A percentile compares a stretch with the other conserved stretches of the same genome.
Evolutionary conservation across 2,329 filamentous ascomycete species (phyloP).

Genomic region (Aspergillus awamori): DNA sequence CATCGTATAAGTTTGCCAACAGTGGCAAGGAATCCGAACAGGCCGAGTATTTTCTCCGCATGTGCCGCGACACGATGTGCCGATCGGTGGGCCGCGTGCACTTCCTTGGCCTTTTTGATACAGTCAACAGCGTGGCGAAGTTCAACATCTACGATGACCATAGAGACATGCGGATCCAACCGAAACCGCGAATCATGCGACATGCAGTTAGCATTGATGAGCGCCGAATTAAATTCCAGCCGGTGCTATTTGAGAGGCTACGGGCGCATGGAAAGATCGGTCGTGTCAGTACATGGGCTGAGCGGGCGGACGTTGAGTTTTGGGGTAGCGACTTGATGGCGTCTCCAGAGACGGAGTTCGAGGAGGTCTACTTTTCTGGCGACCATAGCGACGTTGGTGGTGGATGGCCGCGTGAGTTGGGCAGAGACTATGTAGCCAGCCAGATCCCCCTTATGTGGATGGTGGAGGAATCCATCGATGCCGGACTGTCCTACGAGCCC

Average conservation of each 20-base stretch:
- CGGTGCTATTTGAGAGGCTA: conserved; percentile 22
- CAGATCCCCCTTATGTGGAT: conserved; percentile 71
- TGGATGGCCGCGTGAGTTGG: conserved; percentile 61
- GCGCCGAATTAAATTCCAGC: conserved; percentile 54
- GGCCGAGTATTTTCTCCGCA: conserved; percentile 10
- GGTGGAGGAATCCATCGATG: conserved; percentile 62
- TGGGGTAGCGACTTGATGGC: not conserved
- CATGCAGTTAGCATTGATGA: conserved; percentile 60
- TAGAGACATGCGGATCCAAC: conserved; percentile 12
- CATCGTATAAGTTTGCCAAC: conserved; percentile 20
- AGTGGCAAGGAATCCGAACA: conserved; percentile 4
- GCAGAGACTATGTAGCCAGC: conserved; percentile 56
- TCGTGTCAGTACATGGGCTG: conserved; percentile 17
- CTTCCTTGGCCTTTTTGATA: conserved; percentile 32
- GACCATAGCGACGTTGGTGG: conserved; percentile 76
- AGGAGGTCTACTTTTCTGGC: conserved; percentile 73
- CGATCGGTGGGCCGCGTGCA: conserved; percentile 21
- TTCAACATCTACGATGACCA: conserved; percentile 21
- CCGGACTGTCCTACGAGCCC: conserved; percentile 68
- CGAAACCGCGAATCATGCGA: conserved; percentile 51
- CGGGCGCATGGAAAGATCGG: not conserved
- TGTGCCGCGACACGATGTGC: conserved; percentile 23
- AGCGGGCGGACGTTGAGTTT: conserved; percentile 25
- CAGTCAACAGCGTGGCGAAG: conserved; percentile 29
- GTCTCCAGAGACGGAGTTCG: conserved; percentile 56